A percentile compares a stretch with the other conserved stretches of the same genome.
These are phyloP conservation scores for Carex pumila DNA, from an alignment of 176 grass and related monocot genomes.

Conservation along the genomic window DNA sequence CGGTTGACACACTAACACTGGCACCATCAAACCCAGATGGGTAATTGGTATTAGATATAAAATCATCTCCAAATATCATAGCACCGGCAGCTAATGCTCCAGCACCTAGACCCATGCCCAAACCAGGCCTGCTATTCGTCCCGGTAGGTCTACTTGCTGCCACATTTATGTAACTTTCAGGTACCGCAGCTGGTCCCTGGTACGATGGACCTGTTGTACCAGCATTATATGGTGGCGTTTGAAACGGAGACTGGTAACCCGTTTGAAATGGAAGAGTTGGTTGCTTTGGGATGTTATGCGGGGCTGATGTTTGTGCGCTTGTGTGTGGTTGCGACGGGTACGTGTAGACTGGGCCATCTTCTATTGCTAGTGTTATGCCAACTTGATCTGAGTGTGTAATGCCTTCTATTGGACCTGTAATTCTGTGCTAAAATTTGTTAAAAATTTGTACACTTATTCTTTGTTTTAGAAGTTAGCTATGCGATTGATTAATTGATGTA, in stretches of 20 bases:
- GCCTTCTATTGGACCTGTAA: conserved; percentile 50
- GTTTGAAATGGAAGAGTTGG: conserved; percentile 20
- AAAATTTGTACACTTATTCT: neutral
- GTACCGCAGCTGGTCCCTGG: conserved; percentile 25
- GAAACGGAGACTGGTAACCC: conserved; percentile 26
- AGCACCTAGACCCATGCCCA: conserved; percentile 71
- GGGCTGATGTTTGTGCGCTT: neutral
- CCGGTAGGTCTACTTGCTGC: conserved; percentile 36
- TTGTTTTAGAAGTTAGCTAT: neutral
- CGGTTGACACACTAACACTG: conserved; percentile 32
- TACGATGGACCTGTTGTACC: conserved; percentile 36
- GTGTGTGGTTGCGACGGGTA: conserved; percentile 35
- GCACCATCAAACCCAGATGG: conserved; percentile 26
- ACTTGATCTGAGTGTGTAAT: conserved; percentile 39
- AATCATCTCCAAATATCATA: conserved; percentile 71
- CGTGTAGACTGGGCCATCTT: conserved; percentile 70
- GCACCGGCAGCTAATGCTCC: conserved; percentile 68
- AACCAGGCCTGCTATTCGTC: conserved; percentile 26
- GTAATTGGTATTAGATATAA: conserved; percentile 49
- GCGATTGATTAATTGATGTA: neutral
- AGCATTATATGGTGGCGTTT: conserved; percentile 38
- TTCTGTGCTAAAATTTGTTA: neutral
- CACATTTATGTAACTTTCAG: conserved; percentile 62
- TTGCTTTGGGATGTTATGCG: conserved; percentile 12
- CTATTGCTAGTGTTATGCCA: conserved; percentile 78